Percentiles rank a stretch among this genome's conserved stretches.
Evolutionary conservation across 2,329 filamentous ascomycete genomes (phyloP).

Genomic region (Claviceps monticola): DNA sequence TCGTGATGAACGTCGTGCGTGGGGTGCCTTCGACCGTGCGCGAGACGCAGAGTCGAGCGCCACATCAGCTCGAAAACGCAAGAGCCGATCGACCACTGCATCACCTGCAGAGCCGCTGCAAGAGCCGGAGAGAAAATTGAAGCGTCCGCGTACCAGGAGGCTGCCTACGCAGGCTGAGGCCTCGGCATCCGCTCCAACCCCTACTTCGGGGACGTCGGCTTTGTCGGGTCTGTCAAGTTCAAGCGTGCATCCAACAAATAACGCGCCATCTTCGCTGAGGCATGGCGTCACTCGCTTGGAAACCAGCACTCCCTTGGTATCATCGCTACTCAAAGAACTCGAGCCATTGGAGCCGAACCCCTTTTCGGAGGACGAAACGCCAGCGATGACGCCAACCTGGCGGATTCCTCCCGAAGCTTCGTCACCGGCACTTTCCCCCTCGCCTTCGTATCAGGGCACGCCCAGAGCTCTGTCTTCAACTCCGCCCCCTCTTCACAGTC

Average conservation of each 20-base stretch:
- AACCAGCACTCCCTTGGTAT: conserved; percentile 64
- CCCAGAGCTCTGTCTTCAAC: conserved; percentile 54
- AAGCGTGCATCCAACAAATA: conserved; percentile 7
- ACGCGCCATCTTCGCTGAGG: conserved; percentile 9
- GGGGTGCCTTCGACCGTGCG: conserved; percentile 82
- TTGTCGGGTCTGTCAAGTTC: conserved; percentile 1
- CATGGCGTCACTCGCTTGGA: conserved; percentile 15
- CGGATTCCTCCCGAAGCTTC: conserved; percentile 22
- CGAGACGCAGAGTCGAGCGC: conserved; percentile 48
- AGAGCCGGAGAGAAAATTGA: conserved; percentile 70
- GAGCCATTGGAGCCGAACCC: conserved; percentile 62
- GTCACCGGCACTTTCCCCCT: conserved; percentile 55
- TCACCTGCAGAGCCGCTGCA: conserved; percentile 56
- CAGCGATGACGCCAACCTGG: conserved; percentile 14
- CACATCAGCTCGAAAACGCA: conserved; percentile 53
- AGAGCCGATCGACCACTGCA: conserved; percentile 52
- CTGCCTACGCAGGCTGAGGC: conserved; percentile 35
- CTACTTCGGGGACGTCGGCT: conserved; percentile 14
- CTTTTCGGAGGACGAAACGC: conserved; percentile 40
- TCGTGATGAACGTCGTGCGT: conserved; percentile 68
- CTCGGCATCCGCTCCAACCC: conserved; percentile 27
- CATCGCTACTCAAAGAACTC: conserved; percentile 77
- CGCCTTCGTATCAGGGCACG: conserved; percentile 50
- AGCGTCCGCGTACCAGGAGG: conserved; percentile 70
- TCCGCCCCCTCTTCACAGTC: conserved; percentile 50